A percentile compares a stretch with the other conserved stretches of the same genome.
Conservation (phyloP, 495 filamentous ascomycete genomes). For the Letharia lupina region DNA sequence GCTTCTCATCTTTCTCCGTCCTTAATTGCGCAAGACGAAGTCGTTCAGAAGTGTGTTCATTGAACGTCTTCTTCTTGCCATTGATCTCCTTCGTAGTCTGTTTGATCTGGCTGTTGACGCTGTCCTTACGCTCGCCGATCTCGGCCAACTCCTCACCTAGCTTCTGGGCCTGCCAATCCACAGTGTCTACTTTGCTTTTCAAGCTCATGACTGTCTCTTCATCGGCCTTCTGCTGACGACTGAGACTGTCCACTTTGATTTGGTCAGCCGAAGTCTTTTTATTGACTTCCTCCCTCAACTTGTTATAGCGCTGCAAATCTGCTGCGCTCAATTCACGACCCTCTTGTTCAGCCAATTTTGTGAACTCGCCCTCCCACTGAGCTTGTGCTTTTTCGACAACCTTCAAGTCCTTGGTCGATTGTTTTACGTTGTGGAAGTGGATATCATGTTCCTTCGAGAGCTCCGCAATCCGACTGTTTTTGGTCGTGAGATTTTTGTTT, state of each 20-base stretch:
- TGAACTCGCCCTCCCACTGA: slow-evolving; percentile 81
- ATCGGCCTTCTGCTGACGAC: slow-evolving; percentile 79
- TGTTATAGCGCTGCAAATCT: slow-evolving; percentile 85
- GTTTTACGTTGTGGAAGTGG: slow-evolving; percentile 55
- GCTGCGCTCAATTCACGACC: slow-evolving; percentile 77
- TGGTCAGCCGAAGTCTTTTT: slow-evolving; percentile 75
- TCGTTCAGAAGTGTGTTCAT: slow-evolving; percentile 76
- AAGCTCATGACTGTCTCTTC: slow-evolving; percentile 79
- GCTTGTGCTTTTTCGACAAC: slow-evolving; percentile 85
- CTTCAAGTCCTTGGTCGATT: slow-evolving; percentile 67
- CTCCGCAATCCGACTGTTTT: slow-evolving; percentile 55
- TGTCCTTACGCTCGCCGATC: slow-evolving; percentile 57
- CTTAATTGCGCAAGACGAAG: slow-evolving; percentile 66
- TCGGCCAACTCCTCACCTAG: slow-evolving; percentile 62
- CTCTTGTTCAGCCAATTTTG: slow-evolving; percentile 70
- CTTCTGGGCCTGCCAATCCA: slow-evolving; percentile 62
- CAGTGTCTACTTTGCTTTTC: slow-evolving; percentile 72
- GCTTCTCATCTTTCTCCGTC: slow-evolving; percentile 85
- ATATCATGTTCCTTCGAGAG: slow-evolving; percentile 67
- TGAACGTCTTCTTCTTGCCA: slow-evolving; percentile 81
- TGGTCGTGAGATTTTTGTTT: slow-evolving; percentile 56
- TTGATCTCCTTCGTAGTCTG: slow-evolving; percentile 69
- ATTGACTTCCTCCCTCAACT: slow-evolving; percentile 76
- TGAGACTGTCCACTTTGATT: slow-evolving; percentile 71
- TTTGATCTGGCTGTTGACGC: slow-evolving; percentile 51